Evolutionary conservation across 805 yeast species (phyloP).

Genomic region (Kuraishia hungarica): DNA sequence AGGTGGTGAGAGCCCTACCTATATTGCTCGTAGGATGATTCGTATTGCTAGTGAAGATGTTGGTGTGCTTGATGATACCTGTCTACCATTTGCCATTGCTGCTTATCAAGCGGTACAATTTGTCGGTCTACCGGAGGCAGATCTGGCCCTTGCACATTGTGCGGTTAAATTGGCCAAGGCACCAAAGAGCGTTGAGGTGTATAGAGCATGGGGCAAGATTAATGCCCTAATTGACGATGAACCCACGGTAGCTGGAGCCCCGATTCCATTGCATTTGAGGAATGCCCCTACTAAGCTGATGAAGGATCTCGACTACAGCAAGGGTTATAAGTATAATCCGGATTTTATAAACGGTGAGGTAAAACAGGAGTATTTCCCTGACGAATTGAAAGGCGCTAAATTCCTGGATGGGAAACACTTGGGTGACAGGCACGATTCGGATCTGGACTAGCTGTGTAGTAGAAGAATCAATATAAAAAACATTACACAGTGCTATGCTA

Average conservation of each 20-base stretch:
- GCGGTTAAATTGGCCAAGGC: constrained; percentile 86
- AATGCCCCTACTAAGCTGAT: constrained; percentile 92
- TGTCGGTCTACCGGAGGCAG: constrained; percentile 93
- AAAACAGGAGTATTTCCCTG: constrained; percentile 69
- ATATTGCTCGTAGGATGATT: constrained; percentile 84
- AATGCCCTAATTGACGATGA: constrained; percentile 46
- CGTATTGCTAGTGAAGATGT: constrained; percentile 94
- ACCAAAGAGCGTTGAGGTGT: constrained; percentile 77
- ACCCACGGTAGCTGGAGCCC: constrained; percentile 52
- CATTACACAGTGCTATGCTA: too few species aligned
- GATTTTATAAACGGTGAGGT: constrained; percentile 64
- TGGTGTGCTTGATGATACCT: constrained; percentile 75
- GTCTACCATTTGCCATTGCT: constrained; percentile 81
- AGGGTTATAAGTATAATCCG: constrained; percentile 87
- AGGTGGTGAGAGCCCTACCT: constrained; percentile 92
- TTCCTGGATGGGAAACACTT: constrained; percentile 52
- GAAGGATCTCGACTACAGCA: constrained; percentile 82
- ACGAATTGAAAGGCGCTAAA: constrained; percentile 35
- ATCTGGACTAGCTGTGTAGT: constrained; percentile 15
- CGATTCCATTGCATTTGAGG: constrained; percentile 75
- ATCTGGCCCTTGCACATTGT: constrained; percentile 82
- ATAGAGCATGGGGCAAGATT: constrained; percentile 70
- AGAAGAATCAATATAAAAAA: neutral
- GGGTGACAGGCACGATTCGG: constrained; percentile 39
- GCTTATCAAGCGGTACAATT: constrained; percentile 82